phyloP scores from a whole-genome alignment of 176 grass and related monocot species.

The Urochloa ruziziensis region DNA sequence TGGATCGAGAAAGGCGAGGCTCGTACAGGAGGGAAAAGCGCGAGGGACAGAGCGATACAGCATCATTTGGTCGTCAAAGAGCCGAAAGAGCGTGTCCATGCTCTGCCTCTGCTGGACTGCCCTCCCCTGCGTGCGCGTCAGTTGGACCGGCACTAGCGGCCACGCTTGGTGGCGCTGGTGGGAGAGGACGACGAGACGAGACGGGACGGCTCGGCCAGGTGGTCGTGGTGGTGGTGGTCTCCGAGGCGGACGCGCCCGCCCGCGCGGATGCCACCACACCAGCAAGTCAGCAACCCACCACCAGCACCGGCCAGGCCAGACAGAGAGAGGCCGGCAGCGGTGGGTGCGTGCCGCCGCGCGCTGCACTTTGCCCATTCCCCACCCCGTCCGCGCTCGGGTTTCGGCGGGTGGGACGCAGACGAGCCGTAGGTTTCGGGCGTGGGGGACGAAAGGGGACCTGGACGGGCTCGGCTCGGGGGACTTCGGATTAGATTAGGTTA shows the following conservation, averaged over 20 bases:
- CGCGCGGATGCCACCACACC: not conserved
- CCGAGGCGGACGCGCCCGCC: not conserved
- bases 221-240: not conserved
- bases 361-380: no score
- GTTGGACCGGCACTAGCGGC: slow-evolving; percentile 7
- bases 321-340: not conserved
- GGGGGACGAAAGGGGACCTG: not conserved
- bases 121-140: slow-evolving; percentile 3
- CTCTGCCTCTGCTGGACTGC: no score
- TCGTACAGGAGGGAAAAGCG: not conserved
- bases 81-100: no score
- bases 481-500: not conserved
- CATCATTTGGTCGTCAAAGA: slow-evolving; percentile 33
- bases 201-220: not conserved
- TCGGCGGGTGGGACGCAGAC: not conserved
- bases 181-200: not conserved
- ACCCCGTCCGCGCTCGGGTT: no score
- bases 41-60: not conserved
- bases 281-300: not conserved
- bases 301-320: not conserved
- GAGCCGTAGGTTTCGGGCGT: not conserved
- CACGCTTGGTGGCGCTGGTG: not conserved
- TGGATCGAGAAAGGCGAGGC: not conserved
- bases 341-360: not conserved
- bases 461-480: no score